Percentiles rank a stretch among this genome's conserved stretches.
Conservation (phyloP, 23 red algal species). For the Gracilaria caudata region DNA sequence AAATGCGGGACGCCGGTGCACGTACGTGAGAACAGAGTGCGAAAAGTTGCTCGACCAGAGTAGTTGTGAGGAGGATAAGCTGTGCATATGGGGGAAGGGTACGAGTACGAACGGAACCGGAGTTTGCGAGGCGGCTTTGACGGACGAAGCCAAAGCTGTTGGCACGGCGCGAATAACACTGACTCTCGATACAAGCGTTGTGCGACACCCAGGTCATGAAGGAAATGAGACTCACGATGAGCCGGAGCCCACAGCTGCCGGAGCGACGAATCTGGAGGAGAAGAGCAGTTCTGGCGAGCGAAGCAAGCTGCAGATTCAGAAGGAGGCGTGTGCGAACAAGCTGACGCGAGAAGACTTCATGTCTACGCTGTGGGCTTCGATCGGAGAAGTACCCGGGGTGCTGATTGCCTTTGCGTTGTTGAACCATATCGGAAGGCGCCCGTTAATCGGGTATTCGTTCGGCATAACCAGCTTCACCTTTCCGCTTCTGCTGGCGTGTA, state of each 20-base stretch:
- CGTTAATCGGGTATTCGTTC: slow-evolving; percentile 51
- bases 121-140: slow-evolving; percentile 3
- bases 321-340: slow-evolving; percentile 24
- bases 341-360: slow-evolving; percentile 44
- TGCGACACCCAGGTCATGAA: not conserved
- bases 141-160: not conserved
- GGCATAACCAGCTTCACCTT: not conserved
- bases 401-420: slow-evolving; percentile 34
- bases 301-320: not conserved
- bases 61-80: slow-evolving; percentile 5
- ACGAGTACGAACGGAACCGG: slow-evolving; percentile 14
- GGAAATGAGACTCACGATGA: not conserved
- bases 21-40: slow-evolving; percentile 32
- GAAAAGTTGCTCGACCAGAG: not conserved
- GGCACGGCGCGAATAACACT: not conserved
- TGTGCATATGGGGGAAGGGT: slow-evolving; percentile 32
- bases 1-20: slow-evolving; percentile 39
- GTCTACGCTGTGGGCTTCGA: slow-evolving; percentile 41
- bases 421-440: slow-evolving; percentile 59
- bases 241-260: not conserved
- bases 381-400: slow-evolving; percentile 60
- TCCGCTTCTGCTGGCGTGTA: slow-evolving; percentile 36
- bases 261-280: not conserved
- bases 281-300: slow-evolving; percentile 4
- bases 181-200: not conserved